These are phyloP conservation scores for Penicillium aurantiogriseum DNA, from an alignment of 2,329 filamentous ascomycete genomes.

Conservation along the genomic window DNA sequence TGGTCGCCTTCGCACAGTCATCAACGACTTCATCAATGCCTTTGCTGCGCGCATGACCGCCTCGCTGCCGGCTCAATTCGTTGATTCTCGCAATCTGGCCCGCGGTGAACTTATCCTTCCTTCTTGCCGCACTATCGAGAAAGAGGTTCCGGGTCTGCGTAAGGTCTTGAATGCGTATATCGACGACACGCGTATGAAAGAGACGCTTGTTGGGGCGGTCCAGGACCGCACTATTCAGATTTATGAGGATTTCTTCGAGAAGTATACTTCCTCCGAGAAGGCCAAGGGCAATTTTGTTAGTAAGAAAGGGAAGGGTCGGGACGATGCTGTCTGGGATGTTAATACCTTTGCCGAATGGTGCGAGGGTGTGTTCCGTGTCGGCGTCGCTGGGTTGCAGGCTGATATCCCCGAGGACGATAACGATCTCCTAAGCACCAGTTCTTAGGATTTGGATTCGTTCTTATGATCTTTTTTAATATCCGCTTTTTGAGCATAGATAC, in stretches of 20 bases:
- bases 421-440: conserved; percentile 23
- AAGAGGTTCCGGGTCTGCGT: conserved; percentile 57
- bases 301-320: conserved; percentile 59
- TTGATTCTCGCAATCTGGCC: conserved; percentile 39
- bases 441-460: conserved; percentile 8
- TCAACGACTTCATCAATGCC: conserved; percentile 64
- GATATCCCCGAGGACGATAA: conserved; percentile 31
- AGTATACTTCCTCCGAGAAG: conserved; percentile 44
- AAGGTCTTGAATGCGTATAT: conserved; percentile 61
- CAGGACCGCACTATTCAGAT: conserved; percentile 61
- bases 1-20: conserved; percentile 59
- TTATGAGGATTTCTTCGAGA: conserved; percentile 65
- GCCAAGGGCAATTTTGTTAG: conserved; percentile 35
- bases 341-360: conserved; percentile 65
- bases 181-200: conserved; percentile 62
- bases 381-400: conserved; percentile 39
- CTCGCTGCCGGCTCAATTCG: conserved; percentile 41
- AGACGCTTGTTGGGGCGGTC: conserved; percentile 65
- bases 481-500: conserved; percentile 20
- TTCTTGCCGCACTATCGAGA: conserved; percentile 56
- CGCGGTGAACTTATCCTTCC: conserved; percentile 45
- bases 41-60: conserved; percentile 59
- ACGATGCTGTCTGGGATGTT: conserved; percentile 64
- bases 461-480: neutral
- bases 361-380: conserved; percentile 58